Base-by-base conservation (phyloP, 495 filamentous ascomycete genomes). In the Penicillium robsamsonii region DNA sequence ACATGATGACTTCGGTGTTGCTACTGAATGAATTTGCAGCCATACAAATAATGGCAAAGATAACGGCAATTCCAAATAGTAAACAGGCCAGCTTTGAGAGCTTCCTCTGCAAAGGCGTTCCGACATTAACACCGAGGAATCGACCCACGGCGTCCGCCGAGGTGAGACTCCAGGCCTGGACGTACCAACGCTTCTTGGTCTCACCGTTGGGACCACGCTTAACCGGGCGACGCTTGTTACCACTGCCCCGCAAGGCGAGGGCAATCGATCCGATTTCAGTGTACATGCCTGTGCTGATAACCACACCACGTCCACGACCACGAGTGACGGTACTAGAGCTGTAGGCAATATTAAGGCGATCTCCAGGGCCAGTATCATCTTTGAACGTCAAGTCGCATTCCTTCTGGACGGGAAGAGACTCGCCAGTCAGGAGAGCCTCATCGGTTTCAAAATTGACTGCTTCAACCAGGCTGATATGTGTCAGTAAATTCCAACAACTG, bases 261-360 rank as follows among this genome's bases (percentile, higher is more conserved):
- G 85, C 85, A 51, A 88, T 86, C 40, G 75, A 75, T 18, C 85
- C 85, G 46, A 87, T 83, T 61, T 87, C 80, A 6, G 84, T 87
- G 54, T 68, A 67, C 78, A 85, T 86, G 33, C 84, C 85, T 3
- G 55, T 62, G 3, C 86, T 84, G 4, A 89, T 90, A 46, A 90
- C 86, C 4, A 82, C 85, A 3, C 88, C 88, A 45, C 88, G 89
- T 70, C 91, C 90, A 59, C 88, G 87, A 53, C 93, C 90, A 61
- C 88, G 88, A 13, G 84, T 83, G 33, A 89, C 91, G 12, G 90
- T 93, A 50, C 91, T 83, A 56, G 92, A 58, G 29, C 55, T 58
- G 24, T 58, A 62, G 17, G 59, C 55, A 2, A 62, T 62, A 12
- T 62, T 92, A 60, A 81, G 81, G 25, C 86, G 70, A 52, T 76